A percentile compares a stretch with the other conserved stretches of the same genome.
These are phyloP conservation scores for Boletus edulis DNA, from an alignment of 768 basidiomycete genomes.

Conservation along the genomic window DNA sequence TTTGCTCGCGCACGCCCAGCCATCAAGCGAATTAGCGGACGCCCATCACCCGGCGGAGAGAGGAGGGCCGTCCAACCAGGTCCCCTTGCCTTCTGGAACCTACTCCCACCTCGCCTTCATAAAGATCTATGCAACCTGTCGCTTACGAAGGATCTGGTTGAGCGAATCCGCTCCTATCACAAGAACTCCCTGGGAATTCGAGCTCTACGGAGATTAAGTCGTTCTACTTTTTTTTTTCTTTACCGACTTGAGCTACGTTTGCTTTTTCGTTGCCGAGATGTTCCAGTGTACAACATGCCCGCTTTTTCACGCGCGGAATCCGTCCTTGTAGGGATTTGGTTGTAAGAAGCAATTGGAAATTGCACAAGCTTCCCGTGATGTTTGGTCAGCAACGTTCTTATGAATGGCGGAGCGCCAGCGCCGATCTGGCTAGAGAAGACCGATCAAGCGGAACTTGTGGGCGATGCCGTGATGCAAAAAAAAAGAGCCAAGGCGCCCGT, in stretches of 20 bases:
- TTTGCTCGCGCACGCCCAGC: slow-evolving; percentile 37
- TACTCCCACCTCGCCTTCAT: slow-evolving; percentile 71
- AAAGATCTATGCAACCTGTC: slow-evolving; percentile 76
- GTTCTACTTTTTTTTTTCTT: background rate
- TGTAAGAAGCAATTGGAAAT: slow-evolving; percentile 22
- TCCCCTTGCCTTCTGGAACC: slow-evolving; percentile 45
- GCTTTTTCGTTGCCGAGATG: slow-evolving; percentile 12
- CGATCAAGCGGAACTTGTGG: slow-evolving; percentile 12
- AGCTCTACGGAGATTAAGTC: slow-evolving; percentile 50
- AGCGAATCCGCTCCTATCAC: slow-evolving; percentile 52
- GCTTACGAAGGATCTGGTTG: slow-evolving; percentile 76
- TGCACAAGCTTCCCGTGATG: slow-evolving; percentile 14
- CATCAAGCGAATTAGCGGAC: slow-evolving; percentile 21
- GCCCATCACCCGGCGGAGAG: slow-evolving; percentile 22
- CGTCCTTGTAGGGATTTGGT: slow-evolving; percentile 17
- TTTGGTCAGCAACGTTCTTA: background rate
- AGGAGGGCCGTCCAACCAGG: slow-evolving; percentile 17
- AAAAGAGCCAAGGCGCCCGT: background rate
- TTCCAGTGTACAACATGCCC: slow-evolving; percentile 15
- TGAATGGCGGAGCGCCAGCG: slow-evolving; percentile 15
- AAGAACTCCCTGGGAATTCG: slow-evolving; percentile 72
- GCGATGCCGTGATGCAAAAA: slow-evolving; percentile 14
- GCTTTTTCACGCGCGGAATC: slow-evolving; percentile 16
- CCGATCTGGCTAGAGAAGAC: slow-evolving; percentile 22
- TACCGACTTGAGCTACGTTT: background rate